phyloP scores from a whole-genome alignment of 1,139 yeast genomes.

The Kodamaea sp. region DNA sequence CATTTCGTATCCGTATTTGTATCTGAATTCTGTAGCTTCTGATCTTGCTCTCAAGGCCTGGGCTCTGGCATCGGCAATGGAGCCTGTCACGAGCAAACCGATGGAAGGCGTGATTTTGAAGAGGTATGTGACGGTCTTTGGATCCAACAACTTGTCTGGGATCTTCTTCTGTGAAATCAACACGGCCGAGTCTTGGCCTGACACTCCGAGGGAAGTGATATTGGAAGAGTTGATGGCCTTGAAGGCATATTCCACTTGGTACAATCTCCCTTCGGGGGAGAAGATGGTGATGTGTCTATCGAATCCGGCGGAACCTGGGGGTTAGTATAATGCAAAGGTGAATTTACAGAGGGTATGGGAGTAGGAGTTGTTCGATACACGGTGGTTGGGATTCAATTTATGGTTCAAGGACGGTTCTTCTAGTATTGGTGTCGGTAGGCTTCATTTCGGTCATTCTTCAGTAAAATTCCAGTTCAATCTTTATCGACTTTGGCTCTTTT shows the following conservation, averaged over 20 bases:
- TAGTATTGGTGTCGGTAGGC: too few relatives aligned
- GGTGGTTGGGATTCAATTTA: too few relatives aligned
- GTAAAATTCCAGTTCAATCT: too few relatives aligned
- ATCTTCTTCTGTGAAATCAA: slow-evolving; percentile 92
- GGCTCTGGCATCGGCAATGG: slow-evolving; percentile 94
- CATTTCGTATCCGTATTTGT: slow-evolving; percentile 95
- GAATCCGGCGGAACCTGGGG: slow-evolving; percentile 79
- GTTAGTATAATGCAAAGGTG: slow-evolving; percentile 14
- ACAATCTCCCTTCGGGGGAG: slow-evolving; percentile 97
- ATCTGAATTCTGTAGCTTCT: slow-evolving; percentile 93
- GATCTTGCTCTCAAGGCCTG: slow-evolving; percentile 87
- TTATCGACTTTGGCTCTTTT: too few relatives aligned
- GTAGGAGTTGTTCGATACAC: too few relatives aligned
- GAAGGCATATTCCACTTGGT: slow-evolving; percentile 97
- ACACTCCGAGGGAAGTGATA: slow-evolving; percentile 82
- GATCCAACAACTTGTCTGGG: slow-evolving; percentile 89
- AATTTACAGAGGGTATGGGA: too few relatives aligned
- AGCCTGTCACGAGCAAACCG: slow-evolving; percentile 94
- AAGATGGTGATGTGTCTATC: slow-evolving; percentile 98
- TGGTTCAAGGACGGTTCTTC: too few relatives aligned
- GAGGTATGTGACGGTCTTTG: slow-evolving; percentile 79
- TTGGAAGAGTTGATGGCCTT: slow-evolving; percentile 94
- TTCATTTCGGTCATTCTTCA: too few relatives aligned
- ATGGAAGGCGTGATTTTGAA: slow-evolving; percentile 79
- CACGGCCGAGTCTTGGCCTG: slow-evolving; percentile 89